phyloP scores from a whole-genome alignment of 441 rosid species.

The Pelargonium myrrhifolium region DNA sequence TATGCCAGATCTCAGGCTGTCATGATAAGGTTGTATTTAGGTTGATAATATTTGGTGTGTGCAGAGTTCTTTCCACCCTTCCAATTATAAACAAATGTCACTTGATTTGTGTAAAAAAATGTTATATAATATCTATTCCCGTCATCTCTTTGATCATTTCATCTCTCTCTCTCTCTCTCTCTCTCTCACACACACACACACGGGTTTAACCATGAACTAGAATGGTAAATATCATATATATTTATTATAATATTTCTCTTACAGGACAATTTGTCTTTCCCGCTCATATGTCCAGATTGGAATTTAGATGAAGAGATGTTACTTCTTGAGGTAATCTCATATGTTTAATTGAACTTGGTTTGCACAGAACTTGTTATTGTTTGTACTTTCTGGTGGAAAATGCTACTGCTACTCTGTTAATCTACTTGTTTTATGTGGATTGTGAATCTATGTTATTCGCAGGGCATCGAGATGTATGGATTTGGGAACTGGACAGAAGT shows the following conservation, averaged over 20 bases:
- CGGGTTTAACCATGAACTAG: background rate
- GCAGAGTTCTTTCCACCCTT: background rate
- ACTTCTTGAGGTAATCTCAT: slow-evolving; percentile 68
- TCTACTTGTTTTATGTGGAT: slow-evolving; percentile 19
- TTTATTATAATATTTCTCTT: background rate
- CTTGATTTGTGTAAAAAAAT: background rate
- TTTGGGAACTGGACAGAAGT: slow-evolving; percentile 95
- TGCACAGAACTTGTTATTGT: background rate
- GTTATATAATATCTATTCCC: background rate
- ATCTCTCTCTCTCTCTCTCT: too few species aligned
- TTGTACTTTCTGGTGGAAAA: slow-evolving; percentile 4
- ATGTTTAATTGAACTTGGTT: slow-evolving; percentile 2
- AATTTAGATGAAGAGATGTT: slow-evolving; percentile 92
- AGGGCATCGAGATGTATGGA: slow-evolving; percentile 96
- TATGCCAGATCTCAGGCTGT: background rate
- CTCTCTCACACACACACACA: background rate
- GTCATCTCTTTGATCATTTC: background rate
- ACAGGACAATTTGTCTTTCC: slow-evolving; percentile 92
- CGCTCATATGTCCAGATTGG: slow-evolving; percentile 83
- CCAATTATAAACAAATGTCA: background rate
- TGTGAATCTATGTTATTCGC: slow-evolving; percentile 24
- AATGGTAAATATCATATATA: background rate
- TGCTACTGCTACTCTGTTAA: slow-evolving; percentile 13
- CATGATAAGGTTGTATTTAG: too few species aligned
- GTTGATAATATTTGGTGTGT: background rate